A percentile compares a stretch with the other conserved stretches of the same genome.
Conservation (phyloP, 441 rosid genomes). For the Arabidopsis hybrid region DNA sequence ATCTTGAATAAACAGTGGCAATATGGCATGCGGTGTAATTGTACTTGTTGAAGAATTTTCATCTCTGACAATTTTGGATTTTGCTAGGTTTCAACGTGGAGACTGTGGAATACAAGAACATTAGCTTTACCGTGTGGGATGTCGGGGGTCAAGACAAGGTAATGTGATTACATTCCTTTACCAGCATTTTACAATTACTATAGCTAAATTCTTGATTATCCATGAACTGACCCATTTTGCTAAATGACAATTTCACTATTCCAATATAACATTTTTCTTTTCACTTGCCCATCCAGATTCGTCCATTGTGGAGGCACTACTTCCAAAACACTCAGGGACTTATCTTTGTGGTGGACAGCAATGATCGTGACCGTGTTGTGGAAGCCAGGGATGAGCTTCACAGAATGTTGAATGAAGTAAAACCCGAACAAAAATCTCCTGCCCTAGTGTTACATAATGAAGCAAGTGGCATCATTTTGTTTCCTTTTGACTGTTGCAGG, state of each 20-base stretch:
- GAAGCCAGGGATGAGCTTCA: conserved; percentile 55
- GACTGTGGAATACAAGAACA: conserved; percentile 54
- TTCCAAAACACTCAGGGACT: conserved; percentile 57
- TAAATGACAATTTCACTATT: background rate
- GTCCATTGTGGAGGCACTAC: conserved; percentile 57
- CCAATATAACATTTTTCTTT: background rate
- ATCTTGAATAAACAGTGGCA: background rate
- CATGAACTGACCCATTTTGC: background rate
- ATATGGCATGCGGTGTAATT: background rate
- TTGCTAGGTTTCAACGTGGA: conserved; percentile 51
- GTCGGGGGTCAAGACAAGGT: conserved; percentile 58
- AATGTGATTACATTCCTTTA: conserved; percentile 4
- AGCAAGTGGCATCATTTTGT: background rate
- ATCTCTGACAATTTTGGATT: background rate
- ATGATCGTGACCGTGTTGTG: conserved; percentile 56
- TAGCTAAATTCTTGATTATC: conserved; percentile 9
- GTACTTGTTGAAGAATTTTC: background rate
- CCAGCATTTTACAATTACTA: background rate
- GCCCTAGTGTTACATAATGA: background rate
- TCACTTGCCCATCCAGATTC: conserved; percentile 37
- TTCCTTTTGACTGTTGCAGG: conserved; percentile 34
- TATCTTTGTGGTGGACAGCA: conserved; percentile 54
- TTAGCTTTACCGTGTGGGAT: conserved; percentile 54
- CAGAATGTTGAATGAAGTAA: conserved; percentile 54
- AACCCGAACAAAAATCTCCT: background rate